phyloP scores from a whole-genome alignment of 2,329 filamentous ascomycete species.

The Metarhizium brunneum region DNA sequence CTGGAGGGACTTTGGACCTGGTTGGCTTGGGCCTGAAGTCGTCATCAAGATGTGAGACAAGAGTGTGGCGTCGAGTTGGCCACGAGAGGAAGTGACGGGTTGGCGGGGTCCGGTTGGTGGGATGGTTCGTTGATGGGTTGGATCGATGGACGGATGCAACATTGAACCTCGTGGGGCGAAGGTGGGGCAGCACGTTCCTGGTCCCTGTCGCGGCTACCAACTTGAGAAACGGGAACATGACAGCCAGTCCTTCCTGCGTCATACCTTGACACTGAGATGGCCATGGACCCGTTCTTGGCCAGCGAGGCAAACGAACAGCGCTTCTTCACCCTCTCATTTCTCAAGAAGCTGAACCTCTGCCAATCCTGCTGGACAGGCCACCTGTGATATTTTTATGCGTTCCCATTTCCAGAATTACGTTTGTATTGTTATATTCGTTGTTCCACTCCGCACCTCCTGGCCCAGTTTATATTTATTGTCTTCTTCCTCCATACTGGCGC shows the following conservation, averaged over 20 bases:
- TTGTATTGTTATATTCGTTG: background rate
- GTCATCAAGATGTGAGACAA: too few species aligned
- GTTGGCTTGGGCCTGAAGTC: too few species aligned
- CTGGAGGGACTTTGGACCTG: too few species aligned
- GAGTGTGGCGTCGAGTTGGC: too few species aligned
- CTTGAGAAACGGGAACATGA: background rate
- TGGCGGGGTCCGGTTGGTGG: too few species aligned
- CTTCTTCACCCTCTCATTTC: conserved; percentile 2
- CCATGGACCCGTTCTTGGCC: background rate
- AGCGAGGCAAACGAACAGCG: background rate
- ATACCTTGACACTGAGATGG: conserved; percentile 1
- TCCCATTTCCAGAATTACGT: background rate
- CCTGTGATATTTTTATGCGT: background rate
- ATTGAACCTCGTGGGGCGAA: too few species aligned
- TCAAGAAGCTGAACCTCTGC: background rate
- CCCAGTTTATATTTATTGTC: background rate
- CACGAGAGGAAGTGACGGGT: too few species aligned
- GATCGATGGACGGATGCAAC: too few species aligned
- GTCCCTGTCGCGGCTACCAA: conserved; percentile 6
- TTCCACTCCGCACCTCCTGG: background rate
- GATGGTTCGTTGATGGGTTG: too few species aligned
- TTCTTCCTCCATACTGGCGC: background rate
- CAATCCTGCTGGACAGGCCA: conserved; percentile 8
- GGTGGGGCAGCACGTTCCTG: conserved; percentile 2
- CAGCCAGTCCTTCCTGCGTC: conserved; percentile 10